Conservation (phyloP, 2,329 filamentous ascomycete genomes). For the Pseudopithomyces chartarum region DNA sequence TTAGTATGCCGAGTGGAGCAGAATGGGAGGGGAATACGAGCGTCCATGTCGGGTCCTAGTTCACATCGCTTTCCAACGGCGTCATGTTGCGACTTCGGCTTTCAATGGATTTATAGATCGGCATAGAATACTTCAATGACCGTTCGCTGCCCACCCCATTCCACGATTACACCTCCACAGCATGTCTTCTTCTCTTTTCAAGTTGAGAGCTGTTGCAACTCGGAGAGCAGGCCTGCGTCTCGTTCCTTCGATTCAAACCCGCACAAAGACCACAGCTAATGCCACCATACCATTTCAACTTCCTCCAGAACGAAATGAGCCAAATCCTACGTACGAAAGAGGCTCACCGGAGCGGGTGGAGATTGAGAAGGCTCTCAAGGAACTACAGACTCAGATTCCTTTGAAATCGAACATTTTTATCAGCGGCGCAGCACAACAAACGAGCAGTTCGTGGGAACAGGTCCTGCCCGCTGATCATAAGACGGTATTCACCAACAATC, state of each 20-base stretch:
- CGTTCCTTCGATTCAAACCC: constrained; percentile 18
- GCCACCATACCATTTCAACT: constrained; percentile 36
- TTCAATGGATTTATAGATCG: background rate
- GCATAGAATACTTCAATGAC: constrained; percentile 7
- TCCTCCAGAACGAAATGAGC: constrained; percentile 34
- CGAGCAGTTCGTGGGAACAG: constrained; percentile 30
- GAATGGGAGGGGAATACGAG: background rate
- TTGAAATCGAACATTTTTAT: constrained; percentile 31
- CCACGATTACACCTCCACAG: constrained; percentile 2
- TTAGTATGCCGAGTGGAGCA: background rate
- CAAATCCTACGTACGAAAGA: constrained; percentile 34
- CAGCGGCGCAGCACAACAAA: constrained; percentile 31
- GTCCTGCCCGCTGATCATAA: constrained; percentile 59
- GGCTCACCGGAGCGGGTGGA: constrained; percentile 32
- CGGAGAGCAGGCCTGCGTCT: constrained; percentile 9
- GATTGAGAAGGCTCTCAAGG: constrained; percentile 30
- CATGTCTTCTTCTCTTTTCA: constrained; percentile 21
- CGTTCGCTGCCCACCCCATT: background rate
- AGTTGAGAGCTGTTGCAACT: constrained; percentile 20
- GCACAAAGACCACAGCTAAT: constrained; percentile 31
- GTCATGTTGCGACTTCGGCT: constrained; percentile 4
- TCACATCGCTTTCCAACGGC: constrained; percentile 1
- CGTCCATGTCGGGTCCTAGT: background rate
- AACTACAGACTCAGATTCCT: constrained; percentile 31
- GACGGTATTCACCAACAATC: constrained; percentile 76